Base-by-base conservation (phyloP, 495 filamentous ascomycete genomes). In the Podospora conica region DNA sequence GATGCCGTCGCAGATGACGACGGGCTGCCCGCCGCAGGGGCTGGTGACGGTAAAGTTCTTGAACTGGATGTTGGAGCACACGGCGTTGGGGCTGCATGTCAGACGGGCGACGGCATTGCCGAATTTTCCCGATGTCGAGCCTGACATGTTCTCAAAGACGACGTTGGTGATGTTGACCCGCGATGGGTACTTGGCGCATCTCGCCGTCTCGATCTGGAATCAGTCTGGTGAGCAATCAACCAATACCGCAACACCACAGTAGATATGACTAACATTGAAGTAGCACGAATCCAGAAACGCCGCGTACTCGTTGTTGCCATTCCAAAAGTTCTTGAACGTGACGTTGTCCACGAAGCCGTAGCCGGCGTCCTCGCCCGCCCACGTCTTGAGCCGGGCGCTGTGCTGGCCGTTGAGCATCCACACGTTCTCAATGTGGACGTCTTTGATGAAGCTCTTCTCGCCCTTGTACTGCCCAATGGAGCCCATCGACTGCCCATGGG, bases 291-390 rank as follows among this genome's bases (percentile, higher is more conserved):
- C 84, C 18, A 87, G 63, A n/a, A 84, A 81, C 12, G 84, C 74
- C 0, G 84, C 78, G 56, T 79, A 73, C 60, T 85, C 84, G 28
- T 82, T 84, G 66, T 86, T 85, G 58, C 79, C 82, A 22, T 85
- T 75, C 65, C 77, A 81, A 65, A 87, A 81, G 72, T 86, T 79
- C 64, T 81, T 80, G 72, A 84, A 87, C 1, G 85, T 86, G 68
- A 86, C 78, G 66, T 87, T 86, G 68, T 82, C 80, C 68, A 86
- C 82, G 31, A 80, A 83, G 15, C 85, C 84, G 61, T 86, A 86
- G 1, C 85, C 84, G 4, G 82, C 80, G 57, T 79, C 72, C 1
- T 74, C 69, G 2, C 85, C 84, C 0, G 79, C 80, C 85, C 85
- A 87, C 0, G 79, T 76, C 73, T 87, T 87, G 54, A 87, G 76